Conservation (phyloP, 495 filamentous ascomycete genomes). For the Pyrenula aspistea region DNA sequence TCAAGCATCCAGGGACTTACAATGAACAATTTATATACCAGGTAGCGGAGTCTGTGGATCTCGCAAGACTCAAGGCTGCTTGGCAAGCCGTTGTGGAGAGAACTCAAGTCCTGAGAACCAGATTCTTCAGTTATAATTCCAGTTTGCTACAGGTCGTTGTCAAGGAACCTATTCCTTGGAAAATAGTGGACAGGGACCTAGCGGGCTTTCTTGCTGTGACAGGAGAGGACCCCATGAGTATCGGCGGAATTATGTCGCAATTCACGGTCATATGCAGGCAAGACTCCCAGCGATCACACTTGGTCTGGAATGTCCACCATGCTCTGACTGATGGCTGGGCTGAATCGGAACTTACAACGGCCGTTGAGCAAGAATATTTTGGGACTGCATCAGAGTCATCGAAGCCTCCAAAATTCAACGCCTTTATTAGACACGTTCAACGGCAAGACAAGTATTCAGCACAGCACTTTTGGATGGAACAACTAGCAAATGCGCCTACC, state of each 20-base stretch:
- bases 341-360: slow-evolving; percentile 19
- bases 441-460: neutral
- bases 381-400: neutral
- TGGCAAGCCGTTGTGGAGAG: slow-evolving; percentile 38
- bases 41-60: slow-evolving; percentile 27
- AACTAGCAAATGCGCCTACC: slow-evolving; percentile 26
- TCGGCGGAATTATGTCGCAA: slow-evolving; percentile 42
- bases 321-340: slow-evolving; percentile 64
- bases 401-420: neutral
- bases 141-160: slow-evolving; percentile 44
- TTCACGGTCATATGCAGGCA: slow-evolving; percentile 32
- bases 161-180: slow-evolving; percentile 25
- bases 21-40: slow-evolving; percentile 35
- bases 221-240: slow-evolving; percentile 21
- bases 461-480: slow-evolving; percentile 17
- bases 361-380: neutral
- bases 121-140: slow-evolving; percentile 28
- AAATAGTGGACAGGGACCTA: slow-evolving; percentile 28
- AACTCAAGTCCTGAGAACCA: slow-evolving; percentile 42
- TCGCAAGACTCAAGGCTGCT: slow-evolving; percentile 35
- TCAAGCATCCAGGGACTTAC: slow-evolving; percentile 38
- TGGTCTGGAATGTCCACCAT: slow-evolving; percentile 57
- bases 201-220: neutral
- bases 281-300: slow-evolving; percentile 17
- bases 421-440: neutral